These are phyloP conservation scores for Ophiostoma triangulosporum DNA, from an alignment of 2,329 filamentous ascomycete genomes.

Conservation along the genomic window DNA sequence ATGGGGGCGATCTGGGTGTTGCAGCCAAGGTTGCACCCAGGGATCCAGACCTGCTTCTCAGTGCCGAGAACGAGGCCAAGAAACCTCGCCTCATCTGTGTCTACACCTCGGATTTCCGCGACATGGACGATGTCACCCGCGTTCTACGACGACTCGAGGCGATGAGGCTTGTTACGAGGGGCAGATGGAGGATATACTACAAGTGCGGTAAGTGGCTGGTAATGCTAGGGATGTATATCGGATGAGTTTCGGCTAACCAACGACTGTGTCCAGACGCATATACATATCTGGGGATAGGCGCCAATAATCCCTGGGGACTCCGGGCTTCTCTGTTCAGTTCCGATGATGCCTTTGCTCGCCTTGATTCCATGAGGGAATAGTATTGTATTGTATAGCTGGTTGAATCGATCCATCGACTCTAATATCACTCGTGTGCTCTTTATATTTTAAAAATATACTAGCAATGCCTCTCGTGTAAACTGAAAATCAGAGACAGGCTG, in stretches of 20 bases:
- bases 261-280: slow-evolving; percentile 41
- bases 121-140: slow-evolving; percentile 53
- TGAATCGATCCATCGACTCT: no score
- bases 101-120: slow-evolving; percentile 63
- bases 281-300: slow-evolving; percentile 50
- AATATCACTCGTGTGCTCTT: no score
- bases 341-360: slow-evolving; percentile 2
- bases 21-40: slow-evolving; percentile 59
- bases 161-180: slow-evolving; percentile 42
- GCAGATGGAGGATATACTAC: slow-evolving; percentile 51
- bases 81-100: slow-evolving; percentile 54
- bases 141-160: slow-evolving; percentile 50
- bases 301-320: slow-evolving; percentile 48
- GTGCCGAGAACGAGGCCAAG: slow-evolving; percentile 26
- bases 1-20: slow-evolving; percentile 55
- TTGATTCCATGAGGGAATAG: neutral
- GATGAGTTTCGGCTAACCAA: neutral
- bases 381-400: no score
- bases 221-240: neutral
- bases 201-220: slow-evolving; percentile 46
- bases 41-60: slow-evolving; percentile 21
- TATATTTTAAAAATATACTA: no score
- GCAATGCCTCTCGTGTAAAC: no score
- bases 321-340: slow-evolving; percentile 28
- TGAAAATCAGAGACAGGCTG: no score